Base-by-base conservation (phyloP, 495 filamentous ascomycete genomes). In the Aspergillus homomorphus region DNA sequence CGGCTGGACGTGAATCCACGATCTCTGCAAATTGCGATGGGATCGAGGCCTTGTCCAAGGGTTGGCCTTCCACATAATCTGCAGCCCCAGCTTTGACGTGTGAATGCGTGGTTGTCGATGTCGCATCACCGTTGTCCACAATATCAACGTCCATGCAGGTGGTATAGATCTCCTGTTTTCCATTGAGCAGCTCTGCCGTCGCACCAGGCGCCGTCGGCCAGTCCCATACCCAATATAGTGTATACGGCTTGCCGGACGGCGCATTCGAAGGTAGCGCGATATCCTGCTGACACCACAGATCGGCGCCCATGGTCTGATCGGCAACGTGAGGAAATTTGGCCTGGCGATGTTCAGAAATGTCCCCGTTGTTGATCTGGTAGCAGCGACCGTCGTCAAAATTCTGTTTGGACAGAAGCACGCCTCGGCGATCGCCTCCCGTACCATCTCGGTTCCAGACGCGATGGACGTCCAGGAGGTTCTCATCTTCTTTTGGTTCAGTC, bases 211-310 rank as follows among this genome's bases (percentile, higher is more conserved):
- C 70, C 0, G 83, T 87, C 4, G 88, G 86, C 90, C 90, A 97
- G 62, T 95, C 86, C 92, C 92, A 96, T 4, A 96, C 85, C 92
- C 92, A 97, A 73, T 96, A 92, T 43, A 94, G 69, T 0, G 90
- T 90, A 59, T 87, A 87, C 2, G 77, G 67, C 26, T 78, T 80
- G 19, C 87, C 84, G 15, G 68, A 62, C 3, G 73, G 62, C 22
- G 77, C 66, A 60, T 86, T 79, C 3, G 66, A 58, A 3, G 92
- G 92, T 41, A 97, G 71, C 44, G 80, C 71, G 43, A 95, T 71
- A 63, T 94, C 87, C 28, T 84, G 83, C 72, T 96, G 91, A 69
- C 92, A 96, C 78, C 78, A 84, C 9, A 92, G 73, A 53, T 85
- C 73, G 4, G 71, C 68, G 14, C 81, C 80, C 70, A 76, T 82